Conservation (phyloP, 1,139 yeast genomes). For the Waltiozyma sp. region DNA sequence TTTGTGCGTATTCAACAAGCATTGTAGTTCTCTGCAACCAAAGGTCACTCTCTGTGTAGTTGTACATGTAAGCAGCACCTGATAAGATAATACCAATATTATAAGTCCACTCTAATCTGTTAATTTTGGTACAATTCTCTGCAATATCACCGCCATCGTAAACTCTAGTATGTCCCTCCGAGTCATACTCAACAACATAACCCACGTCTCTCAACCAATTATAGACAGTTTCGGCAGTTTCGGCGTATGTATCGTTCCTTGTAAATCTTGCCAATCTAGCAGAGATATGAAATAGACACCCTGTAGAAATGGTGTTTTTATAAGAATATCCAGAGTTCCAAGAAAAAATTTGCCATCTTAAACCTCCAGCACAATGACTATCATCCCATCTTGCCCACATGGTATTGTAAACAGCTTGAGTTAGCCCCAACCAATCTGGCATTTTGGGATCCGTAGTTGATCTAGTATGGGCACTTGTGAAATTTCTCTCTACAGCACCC, state of each 20-base stretch:
- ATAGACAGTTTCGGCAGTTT: slow-evolving; percentile 71
- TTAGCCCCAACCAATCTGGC: slow-evolving; percentile 43
- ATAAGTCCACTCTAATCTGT: slow-evolving; percentile 73
- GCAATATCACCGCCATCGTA: slow-evolving; percentile 69
- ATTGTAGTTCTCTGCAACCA: slow-evolving; percentile 59
- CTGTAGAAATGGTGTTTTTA: slow-evolving; percentile 57
- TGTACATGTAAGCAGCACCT: slow-evolving; percentile 78
- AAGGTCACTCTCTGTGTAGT: slow-evolving; percentile 50
- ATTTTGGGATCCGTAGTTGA: slow-evolving; percentile 11
- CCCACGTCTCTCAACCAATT: slow-evolving; percentile 69
- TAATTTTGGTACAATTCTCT: slow-evolving; percentile 51
- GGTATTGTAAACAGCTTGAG: slow-evolving; percentile 51
- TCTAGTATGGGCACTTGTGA: slow-evolving; percentile 33
- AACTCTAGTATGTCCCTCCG: slow-evolving; percentile 26
- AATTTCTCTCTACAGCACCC: slow-evolving; percentile 53
- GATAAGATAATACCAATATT: slow-evolving; percentile 72
- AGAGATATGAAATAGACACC: slow-evolving; percentile 49
- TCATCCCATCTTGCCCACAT: slow-evolving; percentile 46
- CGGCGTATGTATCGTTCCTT: slow-evolving; percentile 52
- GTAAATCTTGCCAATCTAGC: slow-evolving; percentile 55
- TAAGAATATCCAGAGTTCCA: slow-evolving; percentile 61
- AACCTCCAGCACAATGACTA: slow-evolving; percentile 45
- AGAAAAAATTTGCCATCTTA: slow-evolving; percentile 63
- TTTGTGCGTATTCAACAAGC: slow-evolving; percentile 41
- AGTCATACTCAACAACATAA: slow-evolving; percentile 32